Evolutionary conservation across 2,329 filamentous ascomycete genomes (phyloP).

Genomic region (Trichoderma endophyticum): DNA sequence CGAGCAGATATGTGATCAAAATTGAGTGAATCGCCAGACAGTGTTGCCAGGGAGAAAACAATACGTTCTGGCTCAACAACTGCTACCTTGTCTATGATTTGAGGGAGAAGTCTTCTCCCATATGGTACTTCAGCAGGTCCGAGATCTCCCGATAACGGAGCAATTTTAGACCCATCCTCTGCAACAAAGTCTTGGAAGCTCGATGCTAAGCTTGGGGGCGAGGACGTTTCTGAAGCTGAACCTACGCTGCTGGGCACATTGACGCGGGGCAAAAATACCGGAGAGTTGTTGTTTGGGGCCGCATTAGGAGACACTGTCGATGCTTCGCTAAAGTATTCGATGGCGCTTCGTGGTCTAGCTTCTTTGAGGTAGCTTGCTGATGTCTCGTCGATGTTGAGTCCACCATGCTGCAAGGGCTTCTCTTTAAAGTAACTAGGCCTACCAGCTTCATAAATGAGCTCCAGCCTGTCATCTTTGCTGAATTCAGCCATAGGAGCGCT

Average conservation of each 20-base stretch:
- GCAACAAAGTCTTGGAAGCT: not conserved
- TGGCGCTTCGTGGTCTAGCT: conserved; percentile 2
- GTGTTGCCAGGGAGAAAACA: not conserved
- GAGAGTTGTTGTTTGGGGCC: conserved; percentile 18
- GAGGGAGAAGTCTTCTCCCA: not conserved
- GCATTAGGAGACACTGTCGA: not conserved
- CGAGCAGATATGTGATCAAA: not conserved
- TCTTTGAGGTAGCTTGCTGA: not conserved
- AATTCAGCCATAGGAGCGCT: conserved; percentile 27
- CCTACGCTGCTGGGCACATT: no score
- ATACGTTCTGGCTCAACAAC: not conserved
- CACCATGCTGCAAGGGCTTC: not conserved
- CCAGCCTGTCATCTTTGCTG: conserved; percentile 23
- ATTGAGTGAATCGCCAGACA: not conserved
- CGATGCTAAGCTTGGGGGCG: not conserved
- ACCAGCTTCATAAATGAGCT: conserved; percentile 25
- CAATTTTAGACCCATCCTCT: not conserved
- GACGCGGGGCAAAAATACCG: not conserved
- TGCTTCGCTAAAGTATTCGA: not conserved
- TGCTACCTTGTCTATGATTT: not conserved
- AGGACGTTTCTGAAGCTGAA: not conserved
- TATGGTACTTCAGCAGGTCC: not conserved
- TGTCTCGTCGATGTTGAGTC: not conserved
- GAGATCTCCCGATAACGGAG: not conserved
- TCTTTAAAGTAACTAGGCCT: conserved; percentile 22